These are phyloP conservation scores for Geotrichum ghanense DNA, from an alignment of 805 yeast species.

Conservation along the genomic window DNA sequence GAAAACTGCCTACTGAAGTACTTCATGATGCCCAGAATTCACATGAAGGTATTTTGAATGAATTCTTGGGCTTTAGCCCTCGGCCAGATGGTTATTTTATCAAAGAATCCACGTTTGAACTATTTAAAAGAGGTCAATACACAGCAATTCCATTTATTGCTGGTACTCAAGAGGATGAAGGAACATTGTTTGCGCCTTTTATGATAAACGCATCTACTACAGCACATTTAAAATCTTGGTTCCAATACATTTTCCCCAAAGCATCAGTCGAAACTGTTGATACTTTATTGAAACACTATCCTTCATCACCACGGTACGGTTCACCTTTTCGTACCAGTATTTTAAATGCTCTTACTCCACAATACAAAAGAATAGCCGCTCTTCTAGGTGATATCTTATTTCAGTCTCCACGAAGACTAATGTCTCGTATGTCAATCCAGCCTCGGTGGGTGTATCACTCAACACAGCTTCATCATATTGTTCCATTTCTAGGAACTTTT, in stretches of 20 bases:
- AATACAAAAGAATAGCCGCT: constrained; percentile 11
- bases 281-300: constrained; percentile 6
- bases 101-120: constrained; percentile 4
- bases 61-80: constrained; percentile 9
- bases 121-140: constrained; percentile 5
- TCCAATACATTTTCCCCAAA: constrained; percentile 1
- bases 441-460: constrained; percentile 8
- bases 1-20: constrained; percentile 5
- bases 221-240: constrained; percentile 5
- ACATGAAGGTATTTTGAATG: neutral
- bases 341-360: constrained; percentile 8
- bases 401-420: constrained; percentile 10
- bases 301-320: constrained; percentile 9
- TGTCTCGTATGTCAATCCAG: constrained; percentile 4
- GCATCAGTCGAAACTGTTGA: neutral
- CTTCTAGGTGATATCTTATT: constrained; percentile 10
- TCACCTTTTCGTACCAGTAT: constrained; percentile 13
- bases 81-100: constrained; percentile 11
- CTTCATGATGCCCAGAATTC: constrained; percentile 6
- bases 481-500: neutral
- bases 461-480: constrained; percentile 1
- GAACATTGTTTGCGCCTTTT: constrained; percentile 9
- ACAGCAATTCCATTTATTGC: constrained; percentile 10
- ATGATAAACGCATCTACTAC: constrained; percentile 7
- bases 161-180: constrained; percentile 14